Percentiles rank a stretch among this genome's conserved stretches.
These are phyloP conservation scores for Fusarium mundagurra DNA, from an alignment of 2,329 filamentous ascomycete species.

Conservation along the genomic window DNA sequence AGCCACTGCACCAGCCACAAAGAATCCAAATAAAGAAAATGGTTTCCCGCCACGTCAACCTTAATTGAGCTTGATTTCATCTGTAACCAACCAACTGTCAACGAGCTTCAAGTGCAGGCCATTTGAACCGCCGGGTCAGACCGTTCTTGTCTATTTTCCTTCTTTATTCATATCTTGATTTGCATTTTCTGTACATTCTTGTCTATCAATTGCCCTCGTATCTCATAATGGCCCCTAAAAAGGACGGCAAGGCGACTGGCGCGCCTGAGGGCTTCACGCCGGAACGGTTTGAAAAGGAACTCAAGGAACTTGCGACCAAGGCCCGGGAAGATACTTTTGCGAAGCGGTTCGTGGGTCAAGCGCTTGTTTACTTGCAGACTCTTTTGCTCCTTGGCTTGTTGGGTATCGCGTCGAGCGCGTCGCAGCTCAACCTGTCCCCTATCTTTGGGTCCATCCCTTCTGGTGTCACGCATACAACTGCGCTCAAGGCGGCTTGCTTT, in stretches of 20 bases:
- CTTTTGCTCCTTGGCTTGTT: conserved; percentile 46
- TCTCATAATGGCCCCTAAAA: conserved; percentile 37
- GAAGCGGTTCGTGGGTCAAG: conserved; percentile 51
- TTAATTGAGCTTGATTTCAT: conserved; percentile 24
- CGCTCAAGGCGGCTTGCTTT: conserved; percentile 73
- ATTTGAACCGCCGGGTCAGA: conserved; percentile 40
- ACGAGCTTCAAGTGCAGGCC: conserved; percentile 47
- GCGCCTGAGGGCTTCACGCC: conserved; percentile 54
- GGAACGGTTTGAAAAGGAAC: conserved; percentile 64
- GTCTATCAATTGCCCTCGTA: background rate
- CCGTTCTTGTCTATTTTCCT: background rate
- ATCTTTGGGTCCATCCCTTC: conserved; percentile 89
- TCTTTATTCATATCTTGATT: background rate
- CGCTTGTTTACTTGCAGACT: conserved; percentile 50
- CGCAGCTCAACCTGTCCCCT: conserved; percentile 81
- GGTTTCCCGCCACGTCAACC: conserved; percentile 36
- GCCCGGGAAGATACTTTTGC: conserved; percentile 46
- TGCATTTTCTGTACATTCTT: conserved; percentile 9
- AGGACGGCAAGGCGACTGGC: conserved; percentile 35
- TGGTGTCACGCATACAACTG: conserved; percentile 74
- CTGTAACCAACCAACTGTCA: conserved; percentile 33
- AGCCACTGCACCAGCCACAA: conserved; percentile 40
- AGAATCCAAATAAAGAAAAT: conserved; percentile 16
- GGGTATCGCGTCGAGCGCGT: conserved; percentile 74
- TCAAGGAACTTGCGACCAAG: conserved; percentile 60